phyloP scores from a whole-genome alignment of 805 yeast genomes.

The Metschnikowia borealis region DNA sequence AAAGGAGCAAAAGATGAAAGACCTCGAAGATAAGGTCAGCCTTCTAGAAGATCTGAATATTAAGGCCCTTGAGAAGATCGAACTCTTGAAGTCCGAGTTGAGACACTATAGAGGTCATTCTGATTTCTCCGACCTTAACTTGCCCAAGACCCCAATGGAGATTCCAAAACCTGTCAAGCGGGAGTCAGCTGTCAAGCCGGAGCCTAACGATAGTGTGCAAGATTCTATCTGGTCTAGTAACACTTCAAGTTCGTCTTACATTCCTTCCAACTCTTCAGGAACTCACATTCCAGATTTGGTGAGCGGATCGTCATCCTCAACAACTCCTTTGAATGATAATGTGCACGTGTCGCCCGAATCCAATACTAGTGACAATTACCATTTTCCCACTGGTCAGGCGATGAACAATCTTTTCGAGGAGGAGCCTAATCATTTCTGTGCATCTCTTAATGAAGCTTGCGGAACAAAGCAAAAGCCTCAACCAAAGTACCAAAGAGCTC shows the following conservation, averaged over 20 bases:
- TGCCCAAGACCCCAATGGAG: not conserved
- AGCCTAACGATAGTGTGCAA: conserved; percentile 16
- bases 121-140: conserved; percentile 26
- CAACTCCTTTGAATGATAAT: conserved; percentile 39
- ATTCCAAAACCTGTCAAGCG: too few relatives aligned
- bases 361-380: conserved; percentile 16
- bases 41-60: conserved; percentile 68
- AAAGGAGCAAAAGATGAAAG: conserved; percentile 82
- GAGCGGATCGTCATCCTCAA: conserved; percentile 31
- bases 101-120: conserved; percentile 48
- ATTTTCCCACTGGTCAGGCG: conserved; percentile 8
- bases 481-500: conserved; percentile 41
- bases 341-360: conserved; percentile 33
- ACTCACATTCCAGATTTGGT: conserved; percentile 33
- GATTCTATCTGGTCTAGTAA: conserved; percentile 35
- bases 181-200: conserved; percentile 2
- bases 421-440: conserved; percentile 71
- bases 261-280: conserved; percentile 7
- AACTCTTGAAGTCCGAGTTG: conserved; percentile 67
- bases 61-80: conserved; percentile 69
- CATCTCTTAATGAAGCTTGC: conserved; percentile 72
- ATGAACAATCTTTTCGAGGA: conserved; percentile 49
- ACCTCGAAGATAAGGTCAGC: conserved; percentile 74
- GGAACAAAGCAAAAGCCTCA: conserved; percentile 69
- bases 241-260: conserved; percentile 11